Percentiles rank a stretch among this genome's conserved stretches.
Evolutionary conservation across 2,329 filamentous ascomycete genomes (phyloP).

Genomic region (Teratosphaeria nubilosa): DNA sequence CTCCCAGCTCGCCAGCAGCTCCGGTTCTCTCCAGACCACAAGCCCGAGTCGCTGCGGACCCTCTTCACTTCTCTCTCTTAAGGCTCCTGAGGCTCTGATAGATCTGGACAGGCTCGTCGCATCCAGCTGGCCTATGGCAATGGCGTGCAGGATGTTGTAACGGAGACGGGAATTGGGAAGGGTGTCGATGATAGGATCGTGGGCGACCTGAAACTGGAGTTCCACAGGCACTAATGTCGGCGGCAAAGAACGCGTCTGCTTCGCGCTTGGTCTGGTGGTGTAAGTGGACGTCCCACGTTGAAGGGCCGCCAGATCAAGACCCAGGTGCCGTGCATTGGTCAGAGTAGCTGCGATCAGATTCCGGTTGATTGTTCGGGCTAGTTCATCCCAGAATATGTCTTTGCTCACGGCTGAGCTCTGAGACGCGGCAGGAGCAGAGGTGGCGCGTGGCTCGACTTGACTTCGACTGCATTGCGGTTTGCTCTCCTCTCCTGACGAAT

Average conservation of each 20-base stretch:
- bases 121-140: constrained; percentile 15
- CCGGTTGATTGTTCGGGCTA: constrained; percentile 22
- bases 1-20: constrained; percentile 33
- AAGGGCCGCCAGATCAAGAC: constrained; percentile 11
- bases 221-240: constrained; percentile 16
- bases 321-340: constrained; percentile 16
- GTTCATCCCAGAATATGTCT: constrained; percentile 6
- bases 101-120: constrained; percentile 11
- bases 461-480: neutral
- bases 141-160: constrained; percentile 20
- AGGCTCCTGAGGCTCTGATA: constrained; percentile 17
- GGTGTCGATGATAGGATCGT: constrained; percentile 21
- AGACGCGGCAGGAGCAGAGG: constrained; percentile 3
- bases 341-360: constrained; percentile 19
- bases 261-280: constrained; percentile 7
- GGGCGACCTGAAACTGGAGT: constrained; percentile 18
- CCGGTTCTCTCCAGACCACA: constrained; percentile 33
- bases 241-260: constrained; percentile 6
- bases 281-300: constrained; percentile 8
- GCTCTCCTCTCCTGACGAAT: neutral
- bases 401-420: constrained; percentile 12
- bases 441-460: neutral
- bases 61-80: constrained; percentile 12
- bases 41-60: constrained; percentile 19
- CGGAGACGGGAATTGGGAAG: constrained; percentile 20